Evolutionary conservation across 2,329 filamentous ascomycete species (phyloP), one percentile per base, ranked within the genome.

Genomic region (Arthrobotrys sphaeroides): DNA sequence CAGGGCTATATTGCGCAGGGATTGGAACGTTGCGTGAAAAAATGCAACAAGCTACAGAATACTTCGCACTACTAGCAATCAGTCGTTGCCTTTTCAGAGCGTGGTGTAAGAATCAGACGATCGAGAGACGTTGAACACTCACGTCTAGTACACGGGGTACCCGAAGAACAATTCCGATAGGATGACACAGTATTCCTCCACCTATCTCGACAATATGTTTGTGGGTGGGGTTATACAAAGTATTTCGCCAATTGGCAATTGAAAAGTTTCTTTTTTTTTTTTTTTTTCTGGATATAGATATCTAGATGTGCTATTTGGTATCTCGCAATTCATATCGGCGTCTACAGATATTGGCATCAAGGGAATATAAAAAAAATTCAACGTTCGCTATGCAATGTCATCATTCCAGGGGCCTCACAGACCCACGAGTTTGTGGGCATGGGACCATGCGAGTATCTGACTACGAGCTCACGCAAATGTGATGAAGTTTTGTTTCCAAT

Each of bases 351-450:
- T 55, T 7, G 20, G 18, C 18, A 24, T 55, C 31, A 24, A 24
- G 18, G 13, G 5, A 22, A 38, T 38, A 55, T 24, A n/a, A 31
- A 31, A 9, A 33, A 55, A 36, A 38, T 38, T 36, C 1, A n/a
- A 38, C n/a, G n/a, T n/a, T n/a, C n/a, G n/a, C n/a, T n/a, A 55
- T 55, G 51, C 51, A 55, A 10, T 55, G 49, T 38, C 18, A 55
- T 55, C 31, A 38, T 24, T 24, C 31, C n/a, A 4, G 9, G 18
- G 31, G 51, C 16, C 26, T 55, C 51, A 22, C 38, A 9, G 18
- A 20, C 9, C 9, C 51, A 38, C 1, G 6, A 22, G 3, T n/a
- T 6, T 38, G 2, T 10, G 31, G 10, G 12, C 28, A 55, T 38
- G 51, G 18, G 10, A 3, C 16, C 18, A 22, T 55, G 31, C 51